These are phyloP conservation scores for Fraxinus excelsior DNA, from an alignment of 257 asterid species.

Conservation along the genomic window DNA sequence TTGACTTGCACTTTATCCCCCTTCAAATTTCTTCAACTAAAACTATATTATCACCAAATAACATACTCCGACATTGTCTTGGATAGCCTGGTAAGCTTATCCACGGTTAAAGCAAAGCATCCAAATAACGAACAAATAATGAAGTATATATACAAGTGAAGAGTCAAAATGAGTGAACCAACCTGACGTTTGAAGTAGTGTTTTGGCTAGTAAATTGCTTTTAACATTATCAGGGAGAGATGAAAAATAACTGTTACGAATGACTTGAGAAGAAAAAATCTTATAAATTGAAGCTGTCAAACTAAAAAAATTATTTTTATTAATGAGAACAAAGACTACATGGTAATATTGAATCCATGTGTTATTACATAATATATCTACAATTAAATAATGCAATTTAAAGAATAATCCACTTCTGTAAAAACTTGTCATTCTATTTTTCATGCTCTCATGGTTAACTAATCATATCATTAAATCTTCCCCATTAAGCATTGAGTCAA, in stretches of 20 bases:
- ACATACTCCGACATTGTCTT: not conserved
- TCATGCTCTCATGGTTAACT: not conserved
- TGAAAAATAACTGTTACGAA: too few relatives aligned
- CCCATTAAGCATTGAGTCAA: slow-evolving; percentile 47
- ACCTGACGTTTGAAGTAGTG: too few relatives aligned
- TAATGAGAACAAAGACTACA: not conserved
- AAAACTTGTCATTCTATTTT: not conserved
- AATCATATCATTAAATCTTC: slow-evolving; percentile 29
- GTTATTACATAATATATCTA: not conserved
- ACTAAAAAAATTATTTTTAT: not conserved
- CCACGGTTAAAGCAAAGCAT: not conserved
- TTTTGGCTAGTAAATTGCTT: too few relatives aligned
- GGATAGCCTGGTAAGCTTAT: not conserved
- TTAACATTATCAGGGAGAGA: too few relatives aligned
- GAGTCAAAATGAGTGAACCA: too few relatives aligned
- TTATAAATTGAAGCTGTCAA: not conserved
- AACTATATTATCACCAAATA: not conserved
- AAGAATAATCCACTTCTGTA: not conserved
- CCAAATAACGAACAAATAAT: not conserved
- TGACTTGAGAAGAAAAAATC: not conserved
- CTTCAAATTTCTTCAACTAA: not conserved
- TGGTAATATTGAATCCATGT: not conserved
- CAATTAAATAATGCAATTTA: not conserved
- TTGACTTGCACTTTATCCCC: not conserved
- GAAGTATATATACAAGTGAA: too few relatives aligned